A percentile compares a stretch with the other conserved stretches of the same genome.
Evolutionary conservation across 2,329 filamentous ascomycete genomes (phyloP).

Genomic region (Botrytis cinerea): DNA sequence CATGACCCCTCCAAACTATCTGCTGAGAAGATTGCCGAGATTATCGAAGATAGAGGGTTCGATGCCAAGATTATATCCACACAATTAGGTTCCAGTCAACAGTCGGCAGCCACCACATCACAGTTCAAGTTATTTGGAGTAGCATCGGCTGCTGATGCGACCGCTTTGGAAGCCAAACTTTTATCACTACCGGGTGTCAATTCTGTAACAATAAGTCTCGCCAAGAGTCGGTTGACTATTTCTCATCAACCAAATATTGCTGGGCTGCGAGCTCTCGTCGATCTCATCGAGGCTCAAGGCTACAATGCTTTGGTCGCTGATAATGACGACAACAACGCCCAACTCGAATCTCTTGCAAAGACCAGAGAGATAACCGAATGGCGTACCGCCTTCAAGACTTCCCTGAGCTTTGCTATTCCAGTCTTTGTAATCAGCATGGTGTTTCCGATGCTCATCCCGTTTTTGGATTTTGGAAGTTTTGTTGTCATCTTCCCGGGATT

Average conservation of each 20-base stretch:
- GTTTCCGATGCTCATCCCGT: slow-evolving; percentile 79
- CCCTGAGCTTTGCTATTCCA: slow-evolving; percentile 79
- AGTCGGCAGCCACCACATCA: slow-evolving; percentile 59
- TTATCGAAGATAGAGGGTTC: slow-evolving; percentile 88
- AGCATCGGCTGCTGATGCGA: slow-evolving; percentile 69
- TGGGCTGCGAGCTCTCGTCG: slow-evolving; percentile 81
- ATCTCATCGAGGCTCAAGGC: slow-evolving; percentile 76
- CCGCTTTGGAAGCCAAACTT: slow-evolving; percentile 69
- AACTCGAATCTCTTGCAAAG: slow-evolving; percentile 93
- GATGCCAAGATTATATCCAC: slow-evolving; percentile 82
- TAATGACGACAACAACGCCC: slow-evolving; percentile 92
- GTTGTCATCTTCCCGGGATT: slow-evolving; percentile 69
- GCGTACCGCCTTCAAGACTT: slow-evolving; percentile 77
- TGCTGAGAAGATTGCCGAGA: slow-evolving; percentile 73
- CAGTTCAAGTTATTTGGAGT: slow-evolving; percentile 85
- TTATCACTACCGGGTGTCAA: slow-evolving; percentile 67
- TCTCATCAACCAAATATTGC: slow-evolving; percentile 70
- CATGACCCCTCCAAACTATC: slow-evolving; percentile 75
- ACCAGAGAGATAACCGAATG: slow-evolving; percentile 96
- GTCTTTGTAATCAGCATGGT: slow-evolving; percentile 94
- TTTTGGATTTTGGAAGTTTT: slow-evolving; percentile 74
- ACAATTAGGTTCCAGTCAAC: slow-evolving; percentile 57
- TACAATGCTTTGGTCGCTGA: slow-evolving; percentile 90
- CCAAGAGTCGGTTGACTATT: slow-evolving; percentile 73
- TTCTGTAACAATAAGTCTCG: slow-evolving; percentile 71